phyloP scores from a whole-genome alignment of 805 yeast genomes.

The Pichia nanzhaoensis region DNA sequence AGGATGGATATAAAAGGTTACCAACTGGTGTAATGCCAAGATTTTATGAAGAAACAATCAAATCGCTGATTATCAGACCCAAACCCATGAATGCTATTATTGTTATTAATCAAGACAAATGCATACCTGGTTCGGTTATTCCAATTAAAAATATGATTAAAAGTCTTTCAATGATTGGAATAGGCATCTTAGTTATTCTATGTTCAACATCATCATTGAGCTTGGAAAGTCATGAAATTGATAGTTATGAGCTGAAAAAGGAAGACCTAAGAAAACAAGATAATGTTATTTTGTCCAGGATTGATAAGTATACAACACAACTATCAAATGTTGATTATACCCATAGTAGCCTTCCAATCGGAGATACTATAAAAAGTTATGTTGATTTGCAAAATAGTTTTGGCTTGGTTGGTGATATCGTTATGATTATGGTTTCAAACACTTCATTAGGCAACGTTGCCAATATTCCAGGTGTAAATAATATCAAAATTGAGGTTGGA shows the following conservation, averaged over 20 bases:
- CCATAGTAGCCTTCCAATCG: not conserved
- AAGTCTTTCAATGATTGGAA: conserved; percentile 25
- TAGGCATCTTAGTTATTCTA: conserved; percentile 23
- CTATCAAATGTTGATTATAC: not conserved
- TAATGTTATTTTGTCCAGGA: conserved; percentile 7
- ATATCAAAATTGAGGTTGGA: conserved; percentile 25
- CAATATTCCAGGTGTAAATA: conserved; percentile 17
- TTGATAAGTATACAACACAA: conserved; percentile 17
- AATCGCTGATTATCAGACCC: conserved; percentile 17
- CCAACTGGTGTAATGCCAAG: conserved; percentile 26
- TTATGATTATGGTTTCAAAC: conserved; percentile 24
- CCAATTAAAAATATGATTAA: conserved; percentile 27
- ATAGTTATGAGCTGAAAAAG: conserved; percentile 12
- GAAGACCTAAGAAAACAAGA: conserved; percentile 9
- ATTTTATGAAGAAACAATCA: conserved; percentile 26
- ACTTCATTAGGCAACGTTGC: conserved; percentile 16
- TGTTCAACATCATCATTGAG: conserved; percentile 17
- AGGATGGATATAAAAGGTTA: conserved; percentile 8
- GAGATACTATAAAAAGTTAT: not conserved
- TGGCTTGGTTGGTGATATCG: not conserved
- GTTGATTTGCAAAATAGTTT: not conserved
- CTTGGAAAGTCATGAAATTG: conserved; percentile 12
- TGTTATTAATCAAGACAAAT: conserved; percentile 23
- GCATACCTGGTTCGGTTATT: conserved; percentile 18
- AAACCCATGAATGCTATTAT: conserved; percentile 27